Conservation (phyloP, 495 filamentous ascomycete species). For the Usnea hakonensis region DNA sequence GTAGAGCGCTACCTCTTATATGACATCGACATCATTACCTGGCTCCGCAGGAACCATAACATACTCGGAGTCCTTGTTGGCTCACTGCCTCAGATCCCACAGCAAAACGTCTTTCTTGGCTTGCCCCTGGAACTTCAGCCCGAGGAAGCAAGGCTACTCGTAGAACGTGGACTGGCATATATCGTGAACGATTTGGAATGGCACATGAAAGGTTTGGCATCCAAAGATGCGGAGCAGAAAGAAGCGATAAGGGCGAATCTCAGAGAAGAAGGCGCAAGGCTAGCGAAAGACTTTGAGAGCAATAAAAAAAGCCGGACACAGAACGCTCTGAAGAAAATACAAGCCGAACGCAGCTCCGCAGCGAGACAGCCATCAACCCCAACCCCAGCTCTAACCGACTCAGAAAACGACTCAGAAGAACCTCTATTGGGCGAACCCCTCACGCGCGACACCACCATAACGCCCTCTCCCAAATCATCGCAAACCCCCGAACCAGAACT, state of each 20-base stretch:
- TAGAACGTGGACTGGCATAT: conserved; percentile 71
- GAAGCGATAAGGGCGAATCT: conserved; percentile 20
- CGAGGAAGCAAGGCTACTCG: conserved; percentile 77
- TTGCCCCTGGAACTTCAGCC: conserved; percentile 82
- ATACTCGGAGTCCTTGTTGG: conserved; percentile 85
- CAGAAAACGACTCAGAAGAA: conserved; percentile 26
- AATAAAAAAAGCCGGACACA: conserved; percentile 37
- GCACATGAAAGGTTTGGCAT: conserved; percentile 47
- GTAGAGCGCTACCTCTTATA: conserved; percentile 76
- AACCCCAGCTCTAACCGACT: conserved; percentile 21
- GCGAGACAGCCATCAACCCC: not conserved
- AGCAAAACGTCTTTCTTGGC: conserved; percentile 91
- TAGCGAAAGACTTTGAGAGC: conserved; percentile 34
- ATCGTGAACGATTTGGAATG: conserved; percentile 66
- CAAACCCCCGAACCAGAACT: conserved; percentile 4
- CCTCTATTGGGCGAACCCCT: conserved; percentile 38
- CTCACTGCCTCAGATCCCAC: conserved; percentile 79
- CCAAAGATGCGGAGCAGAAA: conserved; percentile 15
- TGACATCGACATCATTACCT: conserved; percentile 71
- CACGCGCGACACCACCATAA: conserved; percentile 18
- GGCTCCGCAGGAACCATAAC: conserved; percentile 70
- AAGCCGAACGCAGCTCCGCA: conserved; percentile 16
- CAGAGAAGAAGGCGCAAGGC: conserved; percentile 37
- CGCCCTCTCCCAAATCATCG: conserved; percentile 20
- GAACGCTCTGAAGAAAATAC: conserved; percentile 36